A percentile compares a stretch with the other conserved stretches of the same genome.
phyloP scores from a whole-genome alignment of 1,284 basidiomycete genomes.

The Marasmius oreades region DNA sequence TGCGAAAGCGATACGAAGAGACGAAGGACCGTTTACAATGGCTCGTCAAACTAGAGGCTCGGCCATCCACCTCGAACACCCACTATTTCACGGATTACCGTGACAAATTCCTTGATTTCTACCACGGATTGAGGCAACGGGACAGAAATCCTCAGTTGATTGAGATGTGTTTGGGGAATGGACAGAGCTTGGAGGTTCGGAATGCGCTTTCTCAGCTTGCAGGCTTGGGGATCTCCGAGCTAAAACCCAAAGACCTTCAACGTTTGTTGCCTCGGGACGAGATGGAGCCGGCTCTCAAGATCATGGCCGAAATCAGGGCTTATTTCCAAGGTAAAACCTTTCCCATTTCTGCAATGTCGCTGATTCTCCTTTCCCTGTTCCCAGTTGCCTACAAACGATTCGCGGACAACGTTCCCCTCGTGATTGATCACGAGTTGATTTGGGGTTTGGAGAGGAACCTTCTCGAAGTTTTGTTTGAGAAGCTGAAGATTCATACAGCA shows the following conservation, averaged over 20 bases:
- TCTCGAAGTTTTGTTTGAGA: constrained; percentile 33
- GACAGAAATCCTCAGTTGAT: constrained; percentile 28
- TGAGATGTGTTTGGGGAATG: constrained; percentile 11
- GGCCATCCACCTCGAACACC: constrained; percentile 53
- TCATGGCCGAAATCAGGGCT: constrained; percentile 69
- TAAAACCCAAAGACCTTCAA: constrained; percentile 40
- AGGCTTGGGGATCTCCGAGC: constrained; percentile 40
- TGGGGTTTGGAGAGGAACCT: constrained; percentile 41
- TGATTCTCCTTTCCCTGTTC: not conserved
- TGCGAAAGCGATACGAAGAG: constrained; percentile 38
- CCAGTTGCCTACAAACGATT: constrained; percentile 70
- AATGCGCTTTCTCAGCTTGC: constrained; percentile 39
- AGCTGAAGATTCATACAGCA: constrained; percentile 42
- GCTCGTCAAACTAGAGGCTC: constrained; percentile 49
- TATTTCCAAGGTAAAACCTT: constrained; percentile 47
- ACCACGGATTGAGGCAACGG: constrained; percentile 37
- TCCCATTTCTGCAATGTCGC: not conserved
- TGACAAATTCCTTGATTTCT: constrained; percentile 51
- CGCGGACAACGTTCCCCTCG: constrained; percentile 57
- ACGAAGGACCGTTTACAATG: constrained; percentile 43
- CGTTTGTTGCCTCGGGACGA: constrained; percentile 52
- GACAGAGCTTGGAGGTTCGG: too few relatives aligned
- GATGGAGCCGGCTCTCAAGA: constrained; percentile 52
- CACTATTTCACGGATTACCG: constrained; percentile 58
- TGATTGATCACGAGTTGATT: constrained; percentile 64